These are phyloP conservation scores for Schizophyllum amplum DNA, from an alignment of 1,284 basidiomycete genomes.

Conservation along the genomic window DNA sequence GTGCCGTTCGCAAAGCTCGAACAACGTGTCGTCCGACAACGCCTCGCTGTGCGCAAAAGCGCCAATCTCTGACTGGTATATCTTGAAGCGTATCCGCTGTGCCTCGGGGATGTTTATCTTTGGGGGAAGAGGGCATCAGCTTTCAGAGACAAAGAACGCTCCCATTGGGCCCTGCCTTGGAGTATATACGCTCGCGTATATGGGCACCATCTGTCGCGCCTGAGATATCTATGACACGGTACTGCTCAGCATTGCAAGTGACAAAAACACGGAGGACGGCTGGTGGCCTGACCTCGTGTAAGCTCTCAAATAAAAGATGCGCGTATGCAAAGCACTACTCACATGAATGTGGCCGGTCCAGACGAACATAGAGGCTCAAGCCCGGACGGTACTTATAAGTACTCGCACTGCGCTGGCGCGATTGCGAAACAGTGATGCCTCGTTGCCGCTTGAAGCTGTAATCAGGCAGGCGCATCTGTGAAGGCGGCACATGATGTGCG, in stretches of 20 bases:
- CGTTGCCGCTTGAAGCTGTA: neutral
- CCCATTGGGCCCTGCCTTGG: slow-evolving; percentile 25
- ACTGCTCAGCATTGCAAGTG: slow-evolving; percentile 36
- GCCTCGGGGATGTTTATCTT: slow-evolving; percentile 73
- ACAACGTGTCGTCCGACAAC: slow-evolving; percentile 50
- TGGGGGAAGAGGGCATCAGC: slow-evolving; percentile 2
- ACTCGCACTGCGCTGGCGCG: neutral
- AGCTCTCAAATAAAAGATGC: neutral
- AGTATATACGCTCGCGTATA: slow-evolving; percentile 35
- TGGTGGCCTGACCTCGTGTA: neutral
- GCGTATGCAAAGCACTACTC: neutral
- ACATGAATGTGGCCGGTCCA: neutral
- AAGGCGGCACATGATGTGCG: neutral
- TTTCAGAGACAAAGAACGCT: neutral
- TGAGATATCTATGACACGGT: slow-evolving; percentile 36
- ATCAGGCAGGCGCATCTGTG: neutral
- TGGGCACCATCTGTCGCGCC: slow-evolving; percentile 32
- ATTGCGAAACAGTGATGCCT: neutral
- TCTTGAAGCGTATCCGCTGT: slow-evolving; percentile 50
- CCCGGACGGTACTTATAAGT: neutral
- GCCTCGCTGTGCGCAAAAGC: slow-evolving; percentile 54
- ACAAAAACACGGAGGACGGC: slow-evolving; percentile 27
- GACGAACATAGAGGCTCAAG: neutral
- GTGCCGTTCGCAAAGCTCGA: slow-evolving; percentile 49
- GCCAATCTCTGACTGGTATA: slow-evolving; percentile 71